Conservation (phyloP, 2,329 filamentous ascomycete species). For the Cercospora berteroae region DNA sequence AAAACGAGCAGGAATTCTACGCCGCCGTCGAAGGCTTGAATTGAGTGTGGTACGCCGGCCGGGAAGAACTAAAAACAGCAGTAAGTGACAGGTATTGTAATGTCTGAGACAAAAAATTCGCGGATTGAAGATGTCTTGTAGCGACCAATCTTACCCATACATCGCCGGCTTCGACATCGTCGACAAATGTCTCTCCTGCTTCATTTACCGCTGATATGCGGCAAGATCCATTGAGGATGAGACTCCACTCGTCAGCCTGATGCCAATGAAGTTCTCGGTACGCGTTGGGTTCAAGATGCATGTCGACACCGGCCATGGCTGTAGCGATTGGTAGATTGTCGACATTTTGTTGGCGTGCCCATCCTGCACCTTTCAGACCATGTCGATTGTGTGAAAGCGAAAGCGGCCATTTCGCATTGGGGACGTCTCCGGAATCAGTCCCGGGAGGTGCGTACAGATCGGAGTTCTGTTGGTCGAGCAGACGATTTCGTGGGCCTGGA, state of each 20-base stretch:
- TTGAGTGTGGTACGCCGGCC: conserved; percentile 43
- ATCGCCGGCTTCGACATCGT: conserved; percentile 45
- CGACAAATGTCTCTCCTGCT: conserved; percentile 35
- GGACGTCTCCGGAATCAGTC: conserved; percentile 42
- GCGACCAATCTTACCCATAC: conserved; percentile 39
- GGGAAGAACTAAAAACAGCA: conserved; percentile 47
- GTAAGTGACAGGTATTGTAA: too few relatives aligned
- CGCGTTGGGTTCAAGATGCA: conserved; percentile 37
- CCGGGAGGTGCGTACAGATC: conserved; percentile 42
- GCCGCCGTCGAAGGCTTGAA: conserved; percentile 50
- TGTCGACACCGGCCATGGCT: conserved; percentile 46
- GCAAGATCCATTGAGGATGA: conserved; percentile 35
- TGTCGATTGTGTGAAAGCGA: conserved; percentile 42
- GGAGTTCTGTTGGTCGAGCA: conserved; percentile 42
- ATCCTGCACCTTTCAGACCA: conserved; percentile 42
- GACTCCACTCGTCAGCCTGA: conserved; percentile 36
- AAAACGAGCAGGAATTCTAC: conserved; percentile 62
- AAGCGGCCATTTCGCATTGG: conserved; percentile 45
- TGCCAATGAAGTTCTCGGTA: conserved; percentile 40
- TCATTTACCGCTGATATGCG: conserved; percentile 36
- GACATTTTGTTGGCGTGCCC: conserved; percentile 44
- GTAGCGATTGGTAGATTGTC: conserved; percentile 42
- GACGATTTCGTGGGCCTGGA: conserved; percentile 38
- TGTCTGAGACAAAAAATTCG: too few relatives aligned
- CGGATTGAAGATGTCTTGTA: too few relatives aligned